Percentiles rank a stretch among this genome's conserved stretches.
These are phyloP conservation scores for Gnetum montanum DNA, from an alignment of 75 land plant species.

Conservation along the genomic window DNA sequence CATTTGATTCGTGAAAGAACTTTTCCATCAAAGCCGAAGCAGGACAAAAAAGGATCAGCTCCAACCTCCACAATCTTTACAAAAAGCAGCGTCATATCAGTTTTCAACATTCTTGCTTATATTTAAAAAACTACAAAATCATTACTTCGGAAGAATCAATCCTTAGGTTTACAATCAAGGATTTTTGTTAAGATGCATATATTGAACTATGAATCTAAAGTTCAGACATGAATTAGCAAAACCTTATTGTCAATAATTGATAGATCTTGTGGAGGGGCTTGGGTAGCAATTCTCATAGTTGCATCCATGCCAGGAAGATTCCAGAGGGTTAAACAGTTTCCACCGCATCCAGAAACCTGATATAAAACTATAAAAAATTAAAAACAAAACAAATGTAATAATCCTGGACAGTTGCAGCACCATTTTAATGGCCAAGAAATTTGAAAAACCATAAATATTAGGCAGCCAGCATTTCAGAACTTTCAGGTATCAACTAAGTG, in stretches of 20 bases:
- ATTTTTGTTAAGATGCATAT: neutral
- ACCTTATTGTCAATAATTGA: constrained; percentile 65
- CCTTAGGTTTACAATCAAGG: neutral
- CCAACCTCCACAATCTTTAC: constrained; percentile 73
- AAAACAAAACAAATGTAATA: too few relatives aligned
- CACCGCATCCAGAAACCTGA: constrained; percentile 74
- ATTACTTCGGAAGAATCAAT: neutral
- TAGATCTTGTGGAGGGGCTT: constrained; percentile 54
- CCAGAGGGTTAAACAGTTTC: constrained; percentile 61
- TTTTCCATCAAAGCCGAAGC: constrained; percentile 57
- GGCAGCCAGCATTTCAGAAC: too few relatives aligned
- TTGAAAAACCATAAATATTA: too few relatives aligned
- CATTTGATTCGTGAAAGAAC: constrained; percentile 61
- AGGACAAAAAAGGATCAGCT: constrained; percentile 49
- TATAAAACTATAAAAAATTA: constrained; percentile 8
- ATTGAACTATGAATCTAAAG: too few relatives aligned
- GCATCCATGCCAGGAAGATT: constrained; percentile 54
- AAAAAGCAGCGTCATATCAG: neutral
- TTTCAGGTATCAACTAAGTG: too few relatives aligned
- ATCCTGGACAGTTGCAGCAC: too few relatives aligned
- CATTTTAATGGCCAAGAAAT: too few relatives aligned
- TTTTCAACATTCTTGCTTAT: neutral
- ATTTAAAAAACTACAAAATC: neutral
- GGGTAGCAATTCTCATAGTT: constrained; percentile 32
- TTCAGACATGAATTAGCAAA: constrained; percentile 8